Evolutionary conservation across 1,139 yeast species (phyloP).

Genomic region (Magnusiomyces paraingens): DNA sequence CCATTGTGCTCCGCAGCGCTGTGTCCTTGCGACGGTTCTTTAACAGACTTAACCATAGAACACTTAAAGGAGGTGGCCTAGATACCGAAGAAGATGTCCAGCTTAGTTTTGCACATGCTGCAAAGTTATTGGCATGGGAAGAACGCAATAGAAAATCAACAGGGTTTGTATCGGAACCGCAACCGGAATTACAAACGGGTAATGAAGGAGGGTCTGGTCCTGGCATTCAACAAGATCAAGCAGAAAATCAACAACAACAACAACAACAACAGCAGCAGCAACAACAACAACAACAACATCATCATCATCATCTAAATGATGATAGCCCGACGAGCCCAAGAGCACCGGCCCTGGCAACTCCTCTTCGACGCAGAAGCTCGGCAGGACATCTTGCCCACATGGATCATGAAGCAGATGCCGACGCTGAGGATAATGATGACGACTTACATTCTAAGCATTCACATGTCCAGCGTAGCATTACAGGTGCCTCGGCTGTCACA

Average conservation of each 20-base stretch:
- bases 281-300: not conserved
- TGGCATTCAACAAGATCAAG: not conserved
- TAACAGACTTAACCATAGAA: not conserved
- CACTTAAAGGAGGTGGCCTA: not conserved
- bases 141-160: not conserved
- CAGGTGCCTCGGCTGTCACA: not conserved
- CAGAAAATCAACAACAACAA: not conserved
- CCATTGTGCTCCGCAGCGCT: not conserved
- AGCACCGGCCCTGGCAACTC: too few species aligned
- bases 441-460: constrained; percentile 6
- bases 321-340: too few species aligned
- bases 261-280: not conserved
- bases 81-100: not conserved
- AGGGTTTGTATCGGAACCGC: not conserved
- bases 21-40: not conserved
- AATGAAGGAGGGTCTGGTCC: not conserved
- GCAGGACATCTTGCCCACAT: too few species aligned
- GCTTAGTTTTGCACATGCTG: not conserved
- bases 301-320: too few species aligned
- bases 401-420: constrained; percentile 1
- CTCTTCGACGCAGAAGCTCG: too few species aligned
- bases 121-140: constrained; percentile 2
- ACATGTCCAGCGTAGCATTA: not conserved
- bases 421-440: constrained; percentile 1
- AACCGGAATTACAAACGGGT: not conserved